phyloP scores from a whole-genome alignment of 2,329 filamentous ascomycete genomes.

The Onygenales sp. region DNA sequence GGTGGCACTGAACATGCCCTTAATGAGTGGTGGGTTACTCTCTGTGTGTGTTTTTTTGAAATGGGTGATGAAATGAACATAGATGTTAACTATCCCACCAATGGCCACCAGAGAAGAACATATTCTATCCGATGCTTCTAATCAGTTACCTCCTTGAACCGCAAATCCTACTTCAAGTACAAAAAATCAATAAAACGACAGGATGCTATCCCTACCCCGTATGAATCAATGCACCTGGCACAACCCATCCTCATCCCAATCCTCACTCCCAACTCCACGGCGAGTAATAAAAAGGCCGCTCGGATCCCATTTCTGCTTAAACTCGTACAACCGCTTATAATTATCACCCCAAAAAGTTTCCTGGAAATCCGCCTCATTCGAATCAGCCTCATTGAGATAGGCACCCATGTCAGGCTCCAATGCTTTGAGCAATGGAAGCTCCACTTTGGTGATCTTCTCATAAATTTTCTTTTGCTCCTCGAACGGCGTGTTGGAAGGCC shows the following conservation, averaged over 20 bases:
- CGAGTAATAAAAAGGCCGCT: conserved; percentile 37
- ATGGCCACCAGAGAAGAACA: no score
- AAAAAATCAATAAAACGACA: neutral
- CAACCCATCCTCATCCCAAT: conserved; percentile 8
- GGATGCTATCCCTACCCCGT: neutral
- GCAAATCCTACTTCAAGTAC: neutral
- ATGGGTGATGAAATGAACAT: no score
- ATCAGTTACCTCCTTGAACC: no score
- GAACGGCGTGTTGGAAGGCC: conserved; percentile 15
- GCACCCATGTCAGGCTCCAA: conserved; percentile 26
- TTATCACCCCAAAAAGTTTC: conserved; percentile 33
- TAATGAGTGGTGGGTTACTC: no score
- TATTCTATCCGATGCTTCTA: no score
- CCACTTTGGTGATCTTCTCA: conserved; percentile 25
- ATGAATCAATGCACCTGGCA: neutral
- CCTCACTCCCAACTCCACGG: conserved; percentile 44
- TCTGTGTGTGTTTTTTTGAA: no score
- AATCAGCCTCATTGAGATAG: conserved; percentile 32
- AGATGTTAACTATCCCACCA: no score
- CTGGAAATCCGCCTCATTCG: conserved; percentile 30
- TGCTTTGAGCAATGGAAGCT: conserved; percentile 28
- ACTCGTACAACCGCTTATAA: conserved; percentile 23
- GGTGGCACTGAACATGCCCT: no score
- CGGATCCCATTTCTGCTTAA: conserved; percentile 36
- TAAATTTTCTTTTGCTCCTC: conserved; percentile 26